Percentiles rank a stretch among this genome's conserved stretches.
Conservation (phyloP, 345 rosid species). For the Syzygium oleosum region DNA sequence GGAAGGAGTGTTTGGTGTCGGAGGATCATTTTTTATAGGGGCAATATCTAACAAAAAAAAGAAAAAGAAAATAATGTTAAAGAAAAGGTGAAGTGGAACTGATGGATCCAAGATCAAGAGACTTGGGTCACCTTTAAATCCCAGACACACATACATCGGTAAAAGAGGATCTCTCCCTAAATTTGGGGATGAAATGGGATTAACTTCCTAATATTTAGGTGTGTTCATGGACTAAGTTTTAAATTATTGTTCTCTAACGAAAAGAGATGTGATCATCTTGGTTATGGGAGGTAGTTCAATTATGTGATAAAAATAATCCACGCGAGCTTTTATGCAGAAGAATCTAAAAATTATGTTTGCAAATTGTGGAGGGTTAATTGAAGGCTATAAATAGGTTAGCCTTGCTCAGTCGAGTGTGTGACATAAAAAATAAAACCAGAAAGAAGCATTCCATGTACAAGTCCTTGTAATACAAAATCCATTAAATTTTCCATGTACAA, state of each 20-base stretch:
- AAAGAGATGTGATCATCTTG: not conserved
- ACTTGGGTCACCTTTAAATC: not conserved
- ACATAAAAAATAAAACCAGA: no score
- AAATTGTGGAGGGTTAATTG: no score
- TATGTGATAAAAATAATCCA: no score
- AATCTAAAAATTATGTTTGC: no score
- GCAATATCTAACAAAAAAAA: not conserved
- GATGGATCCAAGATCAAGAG: not conserved
- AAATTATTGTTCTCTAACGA: not conserved
- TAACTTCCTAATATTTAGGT: not conserved
- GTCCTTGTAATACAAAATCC: no score
- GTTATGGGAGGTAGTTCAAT: no score
- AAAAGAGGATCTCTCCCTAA: not conserved
- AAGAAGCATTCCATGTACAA: no score
- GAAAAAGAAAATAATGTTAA: not conserved
- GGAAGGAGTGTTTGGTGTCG: not conserved
- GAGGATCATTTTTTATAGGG: not conserved
- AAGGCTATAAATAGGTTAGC: no score
- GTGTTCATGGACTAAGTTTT: not conserved
- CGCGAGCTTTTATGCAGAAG: no score
- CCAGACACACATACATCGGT: not conserved
- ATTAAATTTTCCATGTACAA: no score
- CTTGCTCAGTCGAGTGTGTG: no score
- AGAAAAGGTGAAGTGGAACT: not conserved
- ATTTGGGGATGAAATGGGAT: not conserved